Evolutionary conservation across 2,329 filamentous ascomycete genomes (phyloP), one percentile per base, ranked within the genome.

Genomic region (Dactylonectria estremocensis): DNA sequence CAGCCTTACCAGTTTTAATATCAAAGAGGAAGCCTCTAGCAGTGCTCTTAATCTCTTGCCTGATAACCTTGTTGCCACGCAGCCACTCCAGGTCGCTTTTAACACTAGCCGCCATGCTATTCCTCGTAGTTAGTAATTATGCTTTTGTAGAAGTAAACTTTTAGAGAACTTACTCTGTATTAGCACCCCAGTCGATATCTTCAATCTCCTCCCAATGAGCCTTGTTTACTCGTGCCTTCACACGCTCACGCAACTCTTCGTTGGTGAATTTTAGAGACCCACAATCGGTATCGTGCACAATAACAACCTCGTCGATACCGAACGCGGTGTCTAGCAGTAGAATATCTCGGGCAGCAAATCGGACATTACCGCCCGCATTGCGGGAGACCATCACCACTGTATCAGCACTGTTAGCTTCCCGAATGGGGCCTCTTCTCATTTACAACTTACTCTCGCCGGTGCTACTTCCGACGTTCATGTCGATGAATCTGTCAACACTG

Each of bases 381-480:
- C 52, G 52, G 7, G 33, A 55, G 33, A 55, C 28, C 52, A 55
- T 55, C 9, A 55, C 52, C 52, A 55, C 52, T 55, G 18, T 40
- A 40, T 54, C 33, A 35, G 50, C 28, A 37, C 18, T 54, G 14
- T 54, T 54, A 54, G 50, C 28, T 54, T 37, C 31, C 31, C 50
- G 28, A 37, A 37, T 54, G 10, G 18, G 18, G 6, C 50, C 31
- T 54, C 14, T 37, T 18, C 31, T 54, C 31, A 31, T 54, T 37
- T 37, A 54, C n/a, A 35, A 55, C 52, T 55, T 40, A 55, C 52
- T 55, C 20, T 55, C 52, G n/a, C 52, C 52, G 18, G 33, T 55
- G n/a, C 18, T 40, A 24, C 33, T 43, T 35, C 52, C 52, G 35
- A 55, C 33, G 14, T 55, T 55, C 52, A 55, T 40, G 35, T 40